These are phyloP conservation scores for Aspergillus biplanus DNA, from an alignment of 495 filamentous ascomycete species.

Conservation along the genomic window DNA sequence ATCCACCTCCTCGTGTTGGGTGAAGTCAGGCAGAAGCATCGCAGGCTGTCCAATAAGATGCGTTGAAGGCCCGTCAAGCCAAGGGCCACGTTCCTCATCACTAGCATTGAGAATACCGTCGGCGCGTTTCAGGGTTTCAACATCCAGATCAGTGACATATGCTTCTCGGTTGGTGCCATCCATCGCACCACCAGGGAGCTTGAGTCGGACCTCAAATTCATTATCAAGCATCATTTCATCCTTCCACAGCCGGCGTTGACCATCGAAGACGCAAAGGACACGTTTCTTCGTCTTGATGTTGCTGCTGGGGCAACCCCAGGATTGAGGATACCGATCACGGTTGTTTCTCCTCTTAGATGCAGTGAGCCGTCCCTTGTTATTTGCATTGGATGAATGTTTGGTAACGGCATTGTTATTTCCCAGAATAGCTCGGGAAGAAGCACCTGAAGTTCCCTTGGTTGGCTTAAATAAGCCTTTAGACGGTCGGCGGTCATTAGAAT, in stretches of 20 bases:
- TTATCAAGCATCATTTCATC: slow-evolving; percentile 99
- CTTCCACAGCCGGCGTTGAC: slow-evolving; percentile 84
- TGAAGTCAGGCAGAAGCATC: slow-evolving; percentile 38
- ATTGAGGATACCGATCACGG: slow-evolving; percentile 86
- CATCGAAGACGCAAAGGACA: slow-evolving; percentile 91
- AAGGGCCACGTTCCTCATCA: slow-evolving; percentile 82
- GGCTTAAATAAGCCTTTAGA: slow-evolving; percentile 52
- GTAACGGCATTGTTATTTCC: slow-evolving; percentile 55
- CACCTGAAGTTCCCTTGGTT: slow-evolving; percentile 34
- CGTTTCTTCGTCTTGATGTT: slow-evolving; percentile 99
- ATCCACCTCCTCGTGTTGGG: slow-evolving; percentile 39
- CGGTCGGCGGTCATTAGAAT: slow-evolving; percentile 59
- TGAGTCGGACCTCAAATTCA: slow-evolving; percentile 90
- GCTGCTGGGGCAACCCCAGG: slow-evolving; percentile 87
- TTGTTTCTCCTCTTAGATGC: slow-evolving; percentile 75
- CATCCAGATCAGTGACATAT: slow-evolving; percentile 92
- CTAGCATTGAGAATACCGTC: slow-evolving; percentile 77
- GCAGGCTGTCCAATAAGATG: slow-evolving; percentile 48
- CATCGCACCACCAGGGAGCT: slow-evolving; percentile 67
- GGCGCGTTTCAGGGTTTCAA: slow-evolving; percentile 85
- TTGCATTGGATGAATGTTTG: slow-evolving; percentile 41
- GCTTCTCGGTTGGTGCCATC: slow-evolving; percentile 56
- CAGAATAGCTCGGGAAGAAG: slow-evolving; percentile 48
- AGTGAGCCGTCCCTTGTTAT: slow-evolving; percentile 47
- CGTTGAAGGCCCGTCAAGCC: slow-evolving; percentile 53